Evolutionary conservation across 2,329 filamentous ascomycete species (phyloP).

Genomic region (Endothia cerciana): DNA sequence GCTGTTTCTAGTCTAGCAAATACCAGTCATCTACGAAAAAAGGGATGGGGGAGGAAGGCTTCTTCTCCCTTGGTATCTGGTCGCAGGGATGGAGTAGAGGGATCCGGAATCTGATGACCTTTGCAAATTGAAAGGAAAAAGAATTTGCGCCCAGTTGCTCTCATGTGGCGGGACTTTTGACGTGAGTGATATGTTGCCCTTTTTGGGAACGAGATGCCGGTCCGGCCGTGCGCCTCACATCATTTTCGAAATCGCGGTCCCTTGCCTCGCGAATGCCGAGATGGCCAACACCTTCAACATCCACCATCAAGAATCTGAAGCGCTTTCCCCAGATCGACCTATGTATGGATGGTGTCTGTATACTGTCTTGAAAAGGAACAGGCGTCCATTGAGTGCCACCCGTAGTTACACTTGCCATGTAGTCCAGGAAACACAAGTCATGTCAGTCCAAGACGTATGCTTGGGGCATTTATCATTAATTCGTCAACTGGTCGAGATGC

Average conservation of each 20-base stretch:
- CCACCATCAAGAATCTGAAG: neutral
- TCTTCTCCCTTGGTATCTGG: slow-evolving; percentile 29
- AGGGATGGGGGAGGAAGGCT: slow-evolving; percentile 25
- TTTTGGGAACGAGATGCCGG: neutral
- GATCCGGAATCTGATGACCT: slow-evolving; percentile 26
- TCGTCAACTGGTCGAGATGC: slow-evolving; percentile 3
- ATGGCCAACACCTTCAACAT: neutral
- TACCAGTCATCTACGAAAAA: slow-evolving; percentile 29
- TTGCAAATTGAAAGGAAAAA: slow-evolving; percentile 28
- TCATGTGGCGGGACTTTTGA: neutral
- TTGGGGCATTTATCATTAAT: neutral
- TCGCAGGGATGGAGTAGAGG: slow-evolving; percentile 31
- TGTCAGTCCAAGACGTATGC: neutral
- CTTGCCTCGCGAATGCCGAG: neutral
- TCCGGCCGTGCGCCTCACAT: neutral
- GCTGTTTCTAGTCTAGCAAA: slow-evolving; percentile 26
- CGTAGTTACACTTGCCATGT: neutral
- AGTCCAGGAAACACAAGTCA: neutral
- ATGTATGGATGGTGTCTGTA: neutral
- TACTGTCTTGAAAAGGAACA: neutral
- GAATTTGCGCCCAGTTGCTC: slow-evolving; percentile 22
- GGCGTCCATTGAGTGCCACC: neutral
- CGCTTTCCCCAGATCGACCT: neutral
- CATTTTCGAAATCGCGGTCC: neutral
- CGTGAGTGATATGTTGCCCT: neutral